Base-by-base conservation (phyloP, 768 basidiomycete genomes). In the Cyclocybe cylindracea region DNA sequence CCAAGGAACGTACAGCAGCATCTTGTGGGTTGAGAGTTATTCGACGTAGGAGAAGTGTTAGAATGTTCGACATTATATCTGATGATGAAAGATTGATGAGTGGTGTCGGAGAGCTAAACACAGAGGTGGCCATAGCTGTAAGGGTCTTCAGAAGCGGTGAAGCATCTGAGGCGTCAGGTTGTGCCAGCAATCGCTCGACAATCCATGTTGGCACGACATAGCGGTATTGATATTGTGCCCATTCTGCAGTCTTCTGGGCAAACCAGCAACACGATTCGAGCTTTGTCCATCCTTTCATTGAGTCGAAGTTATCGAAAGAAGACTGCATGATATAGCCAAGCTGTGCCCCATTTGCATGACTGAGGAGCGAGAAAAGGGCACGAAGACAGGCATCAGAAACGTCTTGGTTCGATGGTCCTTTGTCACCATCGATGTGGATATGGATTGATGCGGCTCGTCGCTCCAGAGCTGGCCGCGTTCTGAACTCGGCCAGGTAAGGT, bases 201-300 rank as follows among this genome's bases (percentile, higher is more conserved):
- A 96, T 73, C 64, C 86, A 82, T 1, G 91, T 90, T 2, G 94
- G 91, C 6, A 97, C 83, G 19, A 87, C 88, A 61, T 91, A 96
- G 19, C 95, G 88, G 68, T 95, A 95, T 65, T 95, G 95, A 57
- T 95, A 92, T 63, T 90, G 91, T 5, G 90, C 82, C 89, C 91
- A 95, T 60, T 91, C 87, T n/a, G 85, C 84, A 5, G 82, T 77
- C 61, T 82, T 86, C 51, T 84, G 80, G 10, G 87, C 83, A 51
- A 92, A 76, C 94, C 94, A 98, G 49, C 84, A 80, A 62, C 87
- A 95, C 60, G 92, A 85, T 6, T 84, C 80, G 0, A 79, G 58
- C 54, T 84, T 81, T 13, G 60, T 61, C 94, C 94, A 97, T 16
- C 80, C 79, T 24, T 75, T 65, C 7, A 77, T 69, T 8, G 76